Percentiles rank a stretch among this genome's conserved stretches.
These are phyloP conservation scores for Talinum fruticosum DNA, from an alignment of 148 eudicot species.

Conservation along the genomic window DNA sequence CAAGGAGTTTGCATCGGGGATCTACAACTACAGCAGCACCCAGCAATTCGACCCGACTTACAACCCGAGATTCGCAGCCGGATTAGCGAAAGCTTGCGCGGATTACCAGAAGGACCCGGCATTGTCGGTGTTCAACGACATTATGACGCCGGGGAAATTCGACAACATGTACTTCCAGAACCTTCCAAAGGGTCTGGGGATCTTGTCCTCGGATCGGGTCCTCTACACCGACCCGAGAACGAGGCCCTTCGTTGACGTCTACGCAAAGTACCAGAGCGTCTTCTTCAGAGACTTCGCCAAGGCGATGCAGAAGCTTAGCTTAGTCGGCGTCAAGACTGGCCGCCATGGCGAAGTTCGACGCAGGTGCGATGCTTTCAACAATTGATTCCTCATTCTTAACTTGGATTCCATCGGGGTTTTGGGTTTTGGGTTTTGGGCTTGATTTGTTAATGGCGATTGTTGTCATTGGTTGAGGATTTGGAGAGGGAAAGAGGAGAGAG, in stretches of 20 bases:
- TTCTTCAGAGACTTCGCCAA: constrained; percentile 36
- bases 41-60: constrained; percentile 32
- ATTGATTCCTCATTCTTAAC: not conserved
- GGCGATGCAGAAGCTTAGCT: constrained; percentile 77
- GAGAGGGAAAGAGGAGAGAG: not conserved
- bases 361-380: constrained; percentile 75
- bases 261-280: constrained; percentile 40
- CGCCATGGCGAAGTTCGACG: constrained; percentile 64
- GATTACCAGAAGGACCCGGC: constrained; percentile 29
- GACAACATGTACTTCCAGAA: constrained; percentile 44
- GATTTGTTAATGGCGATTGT: not conserved
- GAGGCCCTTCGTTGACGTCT: constrained; percentile 35
- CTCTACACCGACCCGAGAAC: constrained; percentile 22
- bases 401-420: too few relatives aligned
- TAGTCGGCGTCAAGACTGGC: constrained; percentile 60
- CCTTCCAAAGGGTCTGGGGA: constrained; percentile 37
- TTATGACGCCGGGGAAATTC: constrained; percentile 47
- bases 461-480: not conserved
- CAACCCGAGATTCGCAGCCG: constrained; percentile 37
- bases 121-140: constrained; percentile 46
- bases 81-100: constrained; percentile 22
- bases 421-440: not conserved
- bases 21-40: constrained; percentile 30
- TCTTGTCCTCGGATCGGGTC: constrained; percentile 41
- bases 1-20: constrained; percentile 35